Conservation (phyloP, 495 filamentous ascomycete species). For the Annulohypoxylon maeteangense region DNA sequence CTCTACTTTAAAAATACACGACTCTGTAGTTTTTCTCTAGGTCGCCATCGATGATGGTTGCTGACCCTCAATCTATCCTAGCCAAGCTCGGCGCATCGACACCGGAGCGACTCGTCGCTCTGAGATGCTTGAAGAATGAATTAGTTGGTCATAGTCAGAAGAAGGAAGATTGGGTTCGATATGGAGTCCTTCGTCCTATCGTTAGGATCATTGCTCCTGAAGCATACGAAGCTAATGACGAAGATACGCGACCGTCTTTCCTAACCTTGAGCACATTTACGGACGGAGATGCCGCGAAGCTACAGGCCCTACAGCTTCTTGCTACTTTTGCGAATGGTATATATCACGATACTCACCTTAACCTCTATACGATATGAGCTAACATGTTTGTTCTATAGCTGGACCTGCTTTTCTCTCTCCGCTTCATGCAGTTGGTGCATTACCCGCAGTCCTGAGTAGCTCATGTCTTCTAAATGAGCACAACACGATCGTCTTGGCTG, state of each 20-base stretch:
- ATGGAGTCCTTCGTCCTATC: conserved; percentile 75
- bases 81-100: conserved; percentile 71
- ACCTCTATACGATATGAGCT: conserved; percentile 32
- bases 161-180: conserved; percentile 78
- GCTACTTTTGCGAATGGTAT: conserved; percentile 87
- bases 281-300: conserved; percentile 70
- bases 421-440: conserved; percentile 70
- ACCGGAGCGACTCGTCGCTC: conserved; percentile 68
- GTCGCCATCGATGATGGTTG: conserved; percentile 45
- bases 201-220: conserved; percentile 65
- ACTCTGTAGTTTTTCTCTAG: neutral
- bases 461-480: conserved; percentile 73
- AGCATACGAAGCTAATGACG: conserved; percentile 50
- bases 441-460: conserved; percentile 73
- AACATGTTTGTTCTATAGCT: conserved; percentile 62
- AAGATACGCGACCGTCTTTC: conserved; percentile 47
- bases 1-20: neutral
- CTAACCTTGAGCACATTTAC: conserved; percentile 45
- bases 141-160: conserved; percentile 87
- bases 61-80: conserved; percentile 61
- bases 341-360: conserved; percentile 18
- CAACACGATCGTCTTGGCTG: conserved; percentile 71
- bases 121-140: conserved; percentile 85
- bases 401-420: conserved; percentile 82
- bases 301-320: conserved; percentile 83